These are phyloP conservation scores for Cinnamomum chago DNA, from an alignment of 164 flowering plant species.

Conservation along the genomic window DNA sequence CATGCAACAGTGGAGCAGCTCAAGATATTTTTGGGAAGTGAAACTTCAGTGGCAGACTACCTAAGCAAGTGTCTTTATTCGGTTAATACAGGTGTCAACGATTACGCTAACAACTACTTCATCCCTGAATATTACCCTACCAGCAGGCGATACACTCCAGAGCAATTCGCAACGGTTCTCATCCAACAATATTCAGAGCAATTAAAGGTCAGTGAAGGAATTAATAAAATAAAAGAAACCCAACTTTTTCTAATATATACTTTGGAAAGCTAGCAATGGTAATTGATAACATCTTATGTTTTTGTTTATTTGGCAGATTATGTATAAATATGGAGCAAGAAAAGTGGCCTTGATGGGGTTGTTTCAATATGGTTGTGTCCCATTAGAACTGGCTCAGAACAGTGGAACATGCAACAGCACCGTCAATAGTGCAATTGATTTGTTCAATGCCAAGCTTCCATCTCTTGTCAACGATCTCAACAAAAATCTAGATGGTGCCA, in stretches of 20 bases:
- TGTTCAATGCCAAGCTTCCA: conserved; percentile 50
- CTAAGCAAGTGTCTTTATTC: conserved; percentile 28
- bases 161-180: conserved; percentile 60
- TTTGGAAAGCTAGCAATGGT: not conserved
- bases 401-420: conserved; percentile 44
- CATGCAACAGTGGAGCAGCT: not conserved
- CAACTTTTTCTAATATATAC: not conserved
- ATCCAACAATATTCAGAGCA: conserved; percentile 51
- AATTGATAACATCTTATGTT: not conserved
- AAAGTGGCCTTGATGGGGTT: conserved; percentile 72
- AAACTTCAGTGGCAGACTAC: conserved; percentile 20
- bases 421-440: conserved; percentile 46
- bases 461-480: conserved; percentile 38
- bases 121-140: conserved; percentile 48
- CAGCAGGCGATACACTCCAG: conserved; percentile 47
- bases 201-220: conserved; percentile 26
- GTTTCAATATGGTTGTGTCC: conserved; percentile 71
- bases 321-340: conserved; percentile 77
- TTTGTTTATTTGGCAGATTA: conserved; percentile 23
- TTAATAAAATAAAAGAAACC: not conserved
- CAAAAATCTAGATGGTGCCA: conserved; percentile 32
- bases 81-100: conserved; percentile 43
- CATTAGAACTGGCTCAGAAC: conserved; percentile 52
- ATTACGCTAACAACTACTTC: conserved; percentile 54
- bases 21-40: conserved; percentile 29